Conservation (phyloP, 805 yeast genomes). For the Metschnikowia kofuensis region DNA sequence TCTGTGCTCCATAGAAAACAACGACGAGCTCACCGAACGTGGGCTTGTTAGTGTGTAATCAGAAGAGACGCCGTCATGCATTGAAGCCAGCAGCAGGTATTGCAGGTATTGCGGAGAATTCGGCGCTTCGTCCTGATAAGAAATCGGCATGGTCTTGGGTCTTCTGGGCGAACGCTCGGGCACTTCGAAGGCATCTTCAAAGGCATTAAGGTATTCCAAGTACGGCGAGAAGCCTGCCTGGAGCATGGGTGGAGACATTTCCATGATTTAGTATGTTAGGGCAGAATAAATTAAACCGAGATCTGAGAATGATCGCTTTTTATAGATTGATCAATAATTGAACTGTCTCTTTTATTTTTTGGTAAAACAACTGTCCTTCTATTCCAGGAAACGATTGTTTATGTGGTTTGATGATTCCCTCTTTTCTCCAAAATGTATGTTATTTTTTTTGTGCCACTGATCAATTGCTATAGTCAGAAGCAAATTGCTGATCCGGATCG, state of each 20-base stretch:
- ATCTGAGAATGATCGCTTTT: background rate
- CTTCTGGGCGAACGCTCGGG: conserved; percentile 15
- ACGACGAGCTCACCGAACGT: conserved; percentile 11
- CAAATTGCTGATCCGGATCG: too few species aligned
- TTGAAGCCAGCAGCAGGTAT: background rate
- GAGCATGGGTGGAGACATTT: background rate
- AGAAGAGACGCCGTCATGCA: conserved; percentile 7
- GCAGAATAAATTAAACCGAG: background rate
- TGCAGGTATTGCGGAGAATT: background rate
- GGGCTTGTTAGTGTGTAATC: conserved; percentile 9
- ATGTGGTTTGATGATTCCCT: too few species aligned
- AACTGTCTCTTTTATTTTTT: background rate
- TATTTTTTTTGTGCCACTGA: too few species aligned
- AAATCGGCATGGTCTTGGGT: conserved; percentile 2
- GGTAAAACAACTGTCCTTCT: background rate
- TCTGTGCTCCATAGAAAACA: conserved; percentile 9
- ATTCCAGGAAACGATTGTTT: too few species aligned
- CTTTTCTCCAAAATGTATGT: too few species aligned
- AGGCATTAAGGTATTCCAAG: conserved; percentile 7
- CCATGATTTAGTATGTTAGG: background rate
- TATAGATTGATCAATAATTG: background rate
- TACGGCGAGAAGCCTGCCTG: background rate
- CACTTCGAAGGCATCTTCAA: conserved; percentile 4
- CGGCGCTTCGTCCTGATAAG: background rate
- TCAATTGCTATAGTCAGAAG: too few species aligned